These are phyloP conservation scores for Anethum foeniculum DNA, from an alignment of 140 eudicot genomes.

Conservation along the genomic window DNA sequence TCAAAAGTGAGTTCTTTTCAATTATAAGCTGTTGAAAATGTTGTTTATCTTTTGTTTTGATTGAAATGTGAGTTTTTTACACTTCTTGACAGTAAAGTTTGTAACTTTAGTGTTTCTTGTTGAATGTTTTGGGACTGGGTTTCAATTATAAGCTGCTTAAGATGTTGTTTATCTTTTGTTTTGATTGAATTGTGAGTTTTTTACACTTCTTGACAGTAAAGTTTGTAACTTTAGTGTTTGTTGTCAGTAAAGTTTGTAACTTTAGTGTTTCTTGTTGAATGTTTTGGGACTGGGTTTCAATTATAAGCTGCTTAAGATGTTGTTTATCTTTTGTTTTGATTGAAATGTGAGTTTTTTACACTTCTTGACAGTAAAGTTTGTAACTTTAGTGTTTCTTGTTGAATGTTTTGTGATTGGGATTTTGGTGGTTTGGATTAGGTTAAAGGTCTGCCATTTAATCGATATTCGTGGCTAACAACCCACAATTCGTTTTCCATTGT, in stretches of 20 bases:
- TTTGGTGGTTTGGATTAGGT: slow-evolving; percentile 36
- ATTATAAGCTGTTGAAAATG: not conserved
- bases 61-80: not conserved
- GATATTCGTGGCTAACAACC: slow-evolving; percentile 86
- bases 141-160: too few relatives aligned
- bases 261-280: not conserved
- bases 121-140: not conserved
- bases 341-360: not conserved
- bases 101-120: not conserved
- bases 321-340: not conserved
- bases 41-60: not conserved
- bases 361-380: not conserved
- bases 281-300: not conserved
- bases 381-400: not conserved
- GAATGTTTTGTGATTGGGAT: not conserved
- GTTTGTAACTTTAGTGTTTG: too few relatives aligned
- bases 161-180: too few relatives aligned
- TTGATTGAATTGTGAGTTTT: not conserved
- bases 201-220: not conserved
- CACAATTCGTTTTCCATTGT: slow-evolving; percentile 79
- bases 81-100: not conserved
- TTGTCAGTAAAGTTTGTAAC: too few relatives aligned
- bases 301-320: too few relatives aligned
- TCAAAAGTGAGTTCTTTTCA: slow-evolving; percentile 34
- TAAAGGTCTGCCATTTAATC: slow-evolving; percentile 71